phyloP scores from a whole-genome alignment of 2,329 filamentous ascomycete genomes.

The Fusarium nygamai region DNA sequence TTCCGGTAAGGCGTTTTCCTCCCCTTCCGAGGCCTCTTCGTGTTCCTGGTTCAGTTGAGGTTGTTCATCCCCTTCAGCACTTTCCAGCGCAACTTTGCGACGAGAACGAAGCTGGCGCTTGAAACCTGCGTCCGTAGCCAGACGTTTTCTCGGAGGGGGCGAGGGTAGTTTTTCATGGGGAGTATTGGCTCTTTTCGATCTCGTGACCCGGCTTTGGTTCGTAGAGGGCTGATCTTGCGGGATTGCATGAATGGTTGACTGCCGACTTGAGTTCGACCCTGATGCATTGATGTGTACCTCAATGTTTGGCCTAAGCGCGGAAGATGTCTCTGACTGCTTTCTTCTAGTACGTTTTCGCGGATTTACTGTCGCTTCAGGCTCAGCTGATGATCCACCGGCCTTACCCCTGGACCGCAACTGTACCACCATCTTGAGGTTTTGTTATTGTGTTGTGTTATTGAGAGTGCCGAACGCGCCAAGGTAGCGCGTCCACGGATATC shows the following conservation, averaged over 20 bases:
- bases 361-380: not conserved
- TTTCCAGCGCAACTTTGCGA: not conserved
- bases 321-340: not conserved
- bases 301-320: constrained; percentile 1
- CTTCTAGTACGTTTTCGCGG: not conserved
- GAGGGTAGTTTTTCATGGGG: not conserved
- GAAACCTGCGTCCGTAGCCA: not conserved
- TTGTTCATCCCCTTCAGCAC: not conserved
- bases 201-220: constrained; percentile 5
- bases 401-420: constrained; percentile 20
- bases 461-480: not conserved
- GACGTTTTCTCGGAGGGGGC: constrained; percentile 20
- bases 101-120: constrained; percentile 11
- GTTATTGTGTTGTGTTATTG: constrained; percentile 8
- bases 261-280: not conserved
- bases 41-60: not conserved
- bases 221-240: not conserved
- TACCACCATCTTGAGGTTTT: constrained; percentile 18
- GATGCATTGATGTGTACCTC: not conserved
- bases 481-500: not conserved
- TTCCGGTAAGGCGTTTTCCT: constrained; percentile 2
- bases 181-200: constrained; percentile 9
- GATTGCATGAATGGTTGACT: not conserved
- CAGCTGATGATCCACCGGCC: not conserved
- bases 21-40: constrained; percentile 7